These are phyloP conservation scores for Diplotaxis tenuifolia DNA, from an alignment of 345 rosid species.

Conservation along the genomic window DNA sequence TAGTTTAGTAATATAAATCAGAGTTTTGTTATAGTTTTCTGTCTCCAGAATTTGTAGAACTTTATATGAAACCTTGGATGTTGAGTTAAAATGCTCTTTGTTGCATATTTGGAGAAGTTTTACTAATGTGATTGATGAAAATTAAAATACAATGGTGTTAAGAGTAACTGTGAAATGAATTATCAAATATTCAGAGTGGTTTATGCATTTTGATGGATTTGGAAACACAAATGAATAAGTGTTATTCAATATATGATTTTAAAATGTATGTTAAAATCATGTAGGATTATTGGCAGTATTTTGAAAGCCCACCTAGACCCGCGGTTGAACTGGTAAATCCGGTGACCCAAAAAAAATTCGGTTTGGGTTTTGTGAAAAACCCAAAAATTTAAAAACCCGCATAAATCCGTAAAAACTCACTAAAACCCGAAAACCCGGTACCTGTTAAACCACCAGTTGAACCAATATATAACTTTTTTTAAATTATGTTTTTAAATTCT, in stretches of 20 bases:
- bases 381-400: too few relatives aligned
- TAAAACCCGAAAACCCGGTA: too few relatives aligned
- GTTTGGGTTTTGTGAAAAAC: too few relatives aligned
- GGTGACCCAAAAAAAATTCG: too few relatives aligned
- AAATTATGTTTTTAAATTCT: too few relatives aligned
- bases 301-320: too few relatives aligned
- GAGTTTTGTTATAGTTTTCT: neutral
- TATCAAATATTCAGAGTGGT: neutral
- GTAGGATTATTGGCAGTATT: too few relatives aligned
- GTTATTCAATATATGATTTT: neutral
- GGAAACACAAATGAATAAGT: neutral
- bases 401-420: too few relatives aligned
- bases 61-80: constrained; percentile 4
- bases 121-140: neutral
- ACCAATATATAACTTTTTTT: too few relatives aligned
- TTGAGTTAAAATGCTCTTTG: neutral
- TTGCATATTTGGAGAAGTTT: neutral
- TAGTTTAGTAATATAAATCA: constrained; percentile 4
- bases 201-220: neutral
- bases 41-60: neutral
- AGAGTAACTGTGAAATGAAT: neutral
- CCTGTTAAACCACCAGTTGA: too few relatives aligned
- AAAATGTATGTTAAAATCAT: neutral
- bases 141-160: neutral
- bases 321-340: too few relatives aligned